phyloP scores from a whole-genome alignment of 345 rosid genomes.

The Chamaenerion angustifolium region DNA sequence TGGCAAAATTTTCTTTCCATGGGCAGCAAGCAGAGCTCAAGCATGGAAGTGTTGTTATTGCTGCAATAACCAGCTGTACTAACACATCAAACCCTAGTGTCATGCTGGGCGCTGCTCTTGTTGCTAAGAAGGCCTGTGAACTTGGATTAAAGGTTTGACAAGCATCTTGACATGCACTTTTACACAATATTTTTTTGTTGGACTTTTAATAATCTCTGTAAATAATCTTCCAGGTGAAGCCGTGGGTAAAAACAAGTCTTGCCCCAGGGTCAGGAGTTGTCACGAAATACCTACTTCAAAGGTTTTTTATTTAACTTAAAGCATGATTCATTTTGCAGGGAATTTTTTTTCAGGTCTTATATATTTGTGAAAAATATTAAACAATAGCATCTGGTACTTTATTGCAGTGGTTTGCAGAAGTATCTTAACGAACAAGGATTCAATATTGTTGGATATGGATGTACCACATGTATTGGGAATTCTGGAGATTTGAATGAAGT shows the following conservation, averaged over 20 bases:
- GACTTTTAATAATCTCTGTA: not conserved
- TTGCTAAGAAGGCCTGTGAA: conserved; percentile 91
- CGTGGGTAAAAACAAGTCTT: conserved; percentile 98
- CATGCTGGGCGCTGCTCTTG: conserved; percentile 98
- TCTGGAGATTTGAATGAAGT: conserved; percentile 92
- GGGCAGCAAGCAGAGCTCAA: conserved; percentile 81
- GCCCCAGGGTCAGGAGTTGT: conserved; percentile 99
- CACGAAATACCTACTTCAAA: conserved; percentile 68
- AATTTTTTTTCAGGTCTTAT: not conserved
- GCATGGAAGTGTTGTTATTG: conserved; percentile 98
- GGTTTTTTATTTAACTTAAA: conserved; percentile 19
- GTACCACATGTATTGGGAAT: conserved; percentile 99
- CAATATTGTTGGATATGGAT: conserved; percentile 91
- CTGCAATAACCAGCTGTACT: conserved; percentile 97
- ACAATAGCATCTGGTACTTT: not conserved
- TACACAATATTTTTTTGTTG: too few relatives aligned
- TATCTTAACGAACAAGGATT: conserved; percentile 86
- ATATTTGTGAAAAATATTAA: not conserved
- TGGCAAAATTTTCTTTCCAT: conserved; percentile 68
- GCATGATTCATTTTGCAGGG: not conserved
- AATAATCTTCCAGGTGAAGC: conserved; percentile 55
- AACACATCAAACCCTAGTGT: conserved; percentile 98
- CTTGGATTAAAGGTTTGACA: conserved; percentile 73
- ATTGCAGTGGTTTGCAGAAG: conserved; percentile 79
- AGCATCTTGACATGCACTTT: not conserved